Evolutionary conservation across 2,329 filamentous ascomycete species (phyloP), one percentile per base, ranked within the genome.

Genomic region (Apiospora koreana): DNA sequence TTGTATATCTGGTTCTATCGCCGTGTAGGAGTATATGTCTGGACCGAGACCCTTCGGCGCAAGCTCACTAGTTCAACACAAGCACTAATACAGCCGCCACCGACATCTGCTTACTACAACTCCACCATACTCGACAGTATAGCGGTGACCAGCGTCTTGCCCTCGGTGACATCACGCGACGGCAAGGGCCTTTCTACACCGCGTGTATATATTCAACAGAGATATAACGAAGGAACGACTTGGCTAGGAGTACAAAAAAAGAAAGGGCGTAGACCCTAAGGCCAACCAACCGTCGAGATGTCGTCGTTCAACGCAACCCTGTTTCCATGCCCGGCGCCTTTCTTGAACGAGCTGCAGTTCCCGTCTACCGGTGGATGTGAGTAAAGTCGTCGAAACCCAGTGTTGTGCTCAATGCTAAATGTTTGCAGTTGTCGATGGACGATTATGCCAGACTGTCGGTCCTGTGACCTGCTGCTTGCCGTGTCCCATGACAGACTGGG

Each of bases 401-500:
- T 62, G 3, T 72, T 68, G 65, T 35, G 38, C 42, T 38, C 68
- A 21, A 45, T 42, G 72, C 83, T 83, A 73, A 85, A 54, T 41
- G 31, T 43, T 41, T 68, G 23, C 72, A 93, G 91, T 88, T 77
- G 78, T 90, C 50, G 82, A 84, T 28, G 90, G 90, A 65, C 81
- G 87, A 38, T 74, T 89, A 48, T 89, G 87, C 76, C 82, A 83
- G 16, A 54, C 18, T 4, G 8, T 67, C 18, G 42, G 25, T 16
- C 5, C n/a, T 23, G n/a, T 90, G 5, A 85, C 84, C 45, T 99
- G 96, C 80, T 99, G 96, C 80, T 81, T 99, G 70, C 96, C 96
- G 72, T 99, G 96, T 80, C 96, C 96, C 42, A 86, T 93, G 77
- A 92, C 93, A 14, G 89, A 95, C 70, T 98, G 92, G 91, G 82